These are phyloP conservation scores for Onygenales sp. DNA, from an alignment of 2,329 filamentous ascomycete genomes.

Conservation along the genomic window DNA sequence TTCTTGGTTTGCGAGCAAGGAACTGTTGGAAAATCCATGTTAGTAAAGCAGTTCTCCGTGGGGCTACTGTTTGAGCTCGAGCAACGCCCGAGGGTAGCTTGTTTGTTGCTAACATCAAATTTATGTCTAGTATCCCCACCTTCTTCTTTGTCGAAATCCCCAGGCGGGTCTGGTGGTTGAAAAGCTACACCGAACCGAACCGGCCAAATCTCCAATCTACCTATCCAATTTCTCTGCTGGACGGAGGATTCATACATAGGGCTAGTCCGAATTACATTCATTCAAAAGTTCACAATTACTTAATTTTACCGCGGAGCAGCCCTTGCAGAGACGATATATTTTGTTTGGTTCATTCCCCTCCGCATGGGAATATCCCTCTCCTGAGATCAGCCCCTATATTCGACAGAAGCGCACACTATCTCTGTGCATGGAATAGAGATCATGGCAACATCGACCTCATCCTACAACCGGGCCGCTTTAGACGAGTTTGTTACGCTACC, in stretches of 20 bases:
- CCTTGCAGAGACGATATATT: background rate
- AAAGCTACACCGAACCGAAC: background rate
- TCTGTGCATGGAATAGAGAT: background rate
- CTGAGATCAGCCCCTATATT: background rate
- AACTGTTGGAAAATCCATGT: conserved; percentile 4
- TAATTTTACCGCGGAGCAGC: no score
- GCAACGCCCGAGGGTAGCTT: background rate
- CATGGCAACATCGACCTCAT: conserved; percentile 7
- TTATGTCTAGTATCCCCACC: background rate
- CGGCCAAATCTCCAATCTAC: background rate
- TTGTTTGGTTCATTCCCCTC: background rate
- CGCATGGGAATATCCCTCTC: background rate
- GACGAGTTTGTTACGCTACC: conserved; percentile 39
- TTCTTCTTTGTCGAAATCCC: background rate
- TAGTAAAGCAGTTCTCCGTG: conserved; percentile 2
- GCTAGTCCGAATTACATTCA: background rate
- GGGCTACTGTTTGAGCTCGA: conserved; percentile 1
- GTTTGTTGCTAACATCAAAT: background rate
- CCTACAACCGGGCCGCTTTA: conserved; percentile 34
- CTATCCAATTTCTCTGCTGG: background rate
- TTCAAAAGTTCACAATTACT: background rate
- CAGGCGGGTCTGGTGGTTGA: background rate
- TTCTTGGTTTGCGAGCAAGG: background rate
- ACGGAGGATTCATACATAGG: background rate
- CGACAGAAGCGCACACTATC: background rate